These are phyloP conservation scores for Zygosaccharomyces siamensis DNA, from an alignment of 805 yeast species.

Conservation along the genomic window DNA sequence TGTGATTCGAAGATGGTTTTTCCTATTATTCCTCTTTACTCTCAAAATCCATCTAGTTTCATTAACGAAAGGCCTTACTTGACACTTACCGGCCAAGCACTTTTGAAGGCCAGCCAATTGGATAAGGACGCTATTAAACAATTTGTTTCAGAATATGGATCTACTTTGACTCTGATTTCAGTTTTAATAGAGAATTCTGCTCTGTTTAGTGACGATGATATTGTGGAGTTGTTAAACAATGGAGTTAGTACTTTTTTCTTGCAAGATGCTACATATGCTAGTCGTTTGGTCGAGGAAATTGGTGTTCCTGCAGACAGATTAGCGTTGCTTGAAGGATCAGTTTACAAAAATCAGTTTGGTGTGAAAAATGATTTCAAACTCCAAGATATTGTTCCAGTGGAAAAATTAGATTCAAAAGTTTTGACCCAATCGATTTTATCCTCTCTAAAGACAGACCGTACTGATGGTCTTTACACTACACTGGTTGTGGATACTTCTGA, in stretches of 20 bases:
- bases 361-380: slow-evolving; percentile 13
- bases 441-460: slow-evolving; percentile 69
- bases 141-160: slow-evolving; percentile 13
- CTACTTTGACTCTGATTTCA: slow-evolving; percentile 24
- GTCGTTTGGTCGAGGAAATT: slow-evolving; percentile 34
- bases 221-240: slow-evolving; percentile 51
- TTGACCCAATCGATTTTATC: slow-evolving; percentile 37
- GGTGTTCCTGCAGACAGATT: slow-evolving; percentile 53
- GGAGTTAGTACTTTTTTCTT: slow-evolving; percentile 53
- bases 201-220: slow-evolving; percentile 38
- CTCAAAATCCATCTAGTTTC: slow-evolving; percentile 13
- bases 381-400: slow-evolving; percentile 11
- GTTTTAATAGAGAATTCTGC: slow-evolving; percentile 24
- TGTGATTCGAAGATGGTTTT: slow-evolving; percentile 31
- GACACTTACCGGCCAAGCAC: slow-evolving; percentile 26
- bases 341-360: slow-evolving; percentile 18
- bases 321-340: slow-evolving; percentile 26
- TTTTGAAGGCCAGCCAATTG: slow-evolving; percentile 24
- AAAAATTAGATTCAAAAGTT: slow-evolving; percentile 15
- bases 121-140: slow-evolving; percentile 15
- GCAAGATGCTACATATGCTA: slow-evolving; percentile 24
- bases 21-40: slow-evolving; percentile 38
- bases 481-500: slow-evolving; percentile 67
- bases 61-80: slow-evolving; percentile 21
- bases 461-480: slow-evolving; percentile 81